phyloP scores from a whole-genome alignment of 148 eudicot genomes.

The Vaccinium myrtillus region DNA sequence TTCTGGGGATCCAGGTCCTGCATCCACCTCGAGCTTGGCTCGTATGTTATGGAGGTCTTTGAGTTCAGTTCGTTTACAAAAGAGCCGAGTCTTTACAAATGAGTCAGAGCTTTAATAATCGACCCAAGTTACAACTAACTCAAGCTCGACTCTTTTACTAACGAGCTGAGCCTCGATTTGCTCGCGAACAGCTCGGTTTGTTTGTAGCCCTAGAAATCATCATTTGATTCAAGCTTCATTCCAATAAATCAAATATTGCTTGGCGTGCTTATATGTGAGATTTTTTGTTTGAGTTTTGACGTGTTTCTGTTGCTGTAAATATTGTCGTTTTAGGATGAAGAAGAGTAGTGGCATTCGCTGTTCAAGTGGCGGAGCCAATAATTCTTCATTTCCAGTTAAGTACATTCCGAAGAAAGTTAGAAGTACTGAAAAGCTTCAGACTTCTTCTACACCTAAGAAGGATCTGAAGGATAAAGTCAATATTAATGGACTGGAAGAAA shows the following conservation, averaged over 20 bases:
- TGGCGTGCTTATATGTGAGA: not conserved
- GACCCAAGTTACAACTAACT: too few species aligned
- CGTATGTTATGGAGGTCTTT: too few species aligned
- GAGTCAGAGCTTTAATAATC: too few species aligned
- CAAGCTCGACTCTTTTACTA: too few species aligned
- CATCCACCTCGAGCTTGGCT: too few species aligned
- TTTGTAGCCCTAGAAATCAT: not conserved
- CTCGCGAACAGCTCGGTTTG: too few species aligned
- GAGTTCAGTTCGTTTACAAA: too few species aligned
- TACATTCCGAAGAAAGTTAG: slow-evolving; percentile 56
- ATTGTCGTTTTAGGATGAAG: slow-evolving; percentile 33
- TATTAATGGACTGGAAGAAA: slow-evolving; percentile 20
- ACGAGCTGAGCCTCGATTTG: too few species aligned
- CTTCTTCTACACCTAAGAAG: slow-evolving; percentile 17
- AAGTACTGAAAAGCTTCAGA: slow-evolving; percentile 23
- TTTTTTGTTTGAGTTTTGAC: not conserved
- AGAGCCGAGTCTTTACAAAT: too few species aligned
- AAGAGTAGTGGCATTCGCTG: slow-evolving; percentile 33
- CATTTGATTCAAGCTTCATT: not conserved
- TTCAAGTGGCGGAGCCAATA: slow-evolving; percentile 29
- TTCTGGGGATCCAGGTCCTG: too few species aligned
- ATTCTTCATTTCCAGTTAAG: slow-evolving; percentile 51
- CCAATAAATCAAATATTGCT: not conserved
- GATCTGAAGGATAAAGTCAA: slow-evolving; percentile 20
- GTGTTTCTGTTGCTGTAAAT: not conserved